Base-by-base conservation (phyloP, 768 basidiomycete genomes). In the Mycena albidolilacea region DNA sequence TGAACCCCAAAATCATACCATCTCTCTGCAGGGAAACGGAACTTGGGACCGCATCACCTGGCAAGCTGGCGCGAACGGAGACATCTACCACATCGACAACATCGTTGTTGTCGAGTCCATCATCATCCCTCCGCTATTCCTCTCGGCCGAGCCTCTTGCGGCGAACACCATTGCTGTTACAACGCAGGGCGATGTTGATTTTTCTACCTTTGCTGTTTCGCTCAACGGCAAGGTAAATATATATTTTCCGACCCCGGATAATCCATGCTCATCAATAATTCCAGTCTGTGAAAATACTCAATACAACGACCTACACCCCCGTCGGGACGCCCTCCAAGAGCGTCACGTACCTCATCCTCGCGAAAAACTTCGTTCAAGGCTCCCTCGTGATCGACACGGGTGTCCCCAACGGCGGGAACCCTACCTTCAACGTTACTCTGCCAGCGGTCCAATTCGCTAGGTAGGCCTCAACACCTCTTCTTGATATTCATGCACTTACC, bases 101-200 rank as follows among this genome's bases (percentile, higher is more conserved):
- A 81, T 89, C 52, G 79, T 84, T 9, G 81, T 90, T 62, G 80
- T 66, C 10, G 54, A 87, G 85, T 76, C 78, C 46, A 87, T 90
- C 69, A 77, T 85, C 61, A 79, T 90, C 39, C 75, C 81, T 2
- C 89, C 89, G 5, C 76, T 86, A 69, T 85, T 90, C 75, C 80
- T 90, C 73, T 86, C 86, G 68, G 89, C 88, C 0, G 89, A 89
- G 71, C 89, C 89, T 0, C 71, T 90, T 11, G 82, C 82, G 7
- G 85, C 81, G 75, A 85, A 88, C 69, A 71, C 87, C 7, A 79
- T 90, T 55, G 87, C 87, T 7, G 83, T 89, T 19, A 89, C 88
- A 4, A 86, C 86, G 1, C 79, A 82, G 63, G 89, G 88, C 19
- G 82, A 76, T 3, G 87, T 89, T 39, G 82, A 89, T 76, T 77